These are phyloP conservation scores for Rosa persica DNA, from an alignment of 306 rosid genomes.

Conservation along the genomic window DNA sequence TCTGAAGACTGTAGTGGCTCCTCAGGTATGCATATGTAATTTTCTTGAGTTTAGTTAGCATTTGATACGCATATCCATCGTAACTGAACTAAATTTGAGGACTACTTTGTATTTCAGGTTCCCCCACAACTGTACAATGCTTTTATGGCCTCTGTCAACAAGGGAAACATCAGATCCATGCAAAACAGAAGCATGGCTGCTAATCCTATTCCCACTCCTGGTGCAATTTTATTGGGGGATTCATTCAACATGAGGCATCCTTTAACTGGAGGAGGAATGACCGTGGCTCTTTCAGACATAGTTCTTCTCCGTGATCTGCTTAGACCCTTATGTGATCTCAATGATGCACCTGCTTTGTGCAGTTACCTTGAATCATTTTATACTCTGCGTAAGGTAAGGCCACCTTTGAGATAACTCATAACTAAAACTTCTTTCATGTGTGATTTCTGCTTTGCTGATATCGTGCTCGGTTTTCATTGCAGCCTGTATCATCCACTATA, in stretches of 20 bases:
- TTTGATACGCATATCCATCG: too few relatives aligned
- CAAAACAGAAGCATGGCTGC: slow-evolving; percentile 83
- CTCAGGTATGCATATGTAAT: too few relatives aligned
- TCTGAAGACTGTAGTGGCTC: too few relatives aligned
- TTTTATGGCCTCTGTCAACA: slow-evolving; percentile 62
- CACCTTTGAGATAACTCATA: neutral
- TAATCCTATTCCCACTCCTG: neutral
- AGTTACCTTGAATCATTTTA: slow-evolving; percentile 58
- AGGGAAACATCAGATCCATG: slow-evolving; percentile 75
- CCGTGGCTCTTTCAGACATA: slow-evolving; percentile 46
- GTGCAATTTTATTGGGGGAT: neutral
- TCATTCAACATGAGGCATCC: slow-evolving; percentile 40
- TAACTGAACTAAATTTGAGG: too few relatives aligned
- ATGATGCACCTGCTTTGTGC: slow-evolving; percentile 49
- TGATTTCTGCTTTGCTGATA: neutral
- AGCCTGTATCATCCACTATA: slow-evolving; percentile 85
- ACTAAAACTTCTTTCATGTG: neutral
- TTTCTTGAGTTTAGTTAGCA: too few relatives aligned
- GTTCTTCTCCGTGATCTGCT: slow-evolving; percentile 49
- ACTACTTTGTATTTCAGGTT: too few relatives aligned
- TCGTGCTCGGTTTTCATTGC: slow-evolving; percentile 17
- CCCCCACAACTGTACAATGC: too few relatives aligned
- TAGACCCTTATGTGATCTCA: slow-evolving; percentile 44
- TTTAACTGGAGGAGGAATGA: slow-evolving; percentile 38
- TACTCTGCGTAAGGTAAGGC: slow-evolving; percentile 48